These are phyloP conservation scores for Medicago lupulina DNA, from an alignment of 306 rosid genomes.

Conservation along the genomic window DNA sequence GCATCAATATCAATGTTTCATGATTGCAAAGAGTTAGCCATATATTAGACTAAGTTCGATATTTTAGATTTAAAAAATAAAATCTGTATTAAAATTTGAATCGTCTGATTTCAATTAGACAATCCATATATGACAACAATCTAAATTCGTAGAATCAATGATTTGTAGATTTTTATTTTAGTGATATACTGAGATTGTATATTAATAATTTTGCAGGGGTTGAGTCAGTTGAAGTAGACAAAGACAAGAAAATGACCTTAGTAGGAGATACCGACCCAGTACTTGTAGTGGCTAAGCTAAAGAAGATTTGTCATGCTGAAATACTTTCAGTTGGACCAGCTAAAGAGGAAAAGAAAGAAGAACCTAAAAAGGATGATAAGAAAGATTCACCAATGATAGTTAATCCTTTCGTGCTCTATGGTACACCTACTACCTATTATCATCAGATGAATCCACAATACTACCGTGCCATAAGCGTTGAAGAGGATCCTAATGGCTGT, in stretches of 20 bases:
- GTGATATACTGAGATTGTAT: not conserved
- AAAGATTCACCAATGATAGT: conserved; percentile 35
- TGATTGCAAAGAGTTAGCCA: no score
- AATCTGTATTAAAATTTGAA: not conserved
- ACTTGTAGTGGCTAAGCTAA: conserved; percentile 52
- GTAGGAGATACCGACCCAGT: conserved; percentile 67
- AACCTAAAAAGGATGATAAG: conserved; percentile 4
- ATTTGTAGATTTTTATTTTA: not conserved
- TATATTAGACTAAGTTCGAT: not conserved
- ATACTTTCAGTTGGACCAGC: conserved; percentile 72
- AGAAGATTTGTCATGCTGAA: conserved; percentile 53
- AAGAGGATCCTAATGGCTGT: conserved; percentile 71
- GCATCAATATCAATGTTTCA: not conserved
- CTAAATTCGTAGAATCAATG: not conserved
- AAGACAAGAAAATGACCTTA: conserved; percentile 66
- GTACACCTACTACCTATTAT: not conserved
- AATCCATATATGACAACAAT: not conserved
- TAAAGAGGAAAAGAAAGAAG: conserved; percentile 68
- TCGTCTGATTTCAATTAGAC: not conserved
- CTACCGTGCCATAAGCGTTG: conserved; percentile 37
- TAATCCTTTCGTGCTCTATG: conserved; percentile 18
- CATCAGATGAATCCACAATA: conserved; percentile 41
- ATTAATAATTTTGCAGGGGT: conserved; percentile 47
- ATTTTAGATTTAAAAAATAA: no score
- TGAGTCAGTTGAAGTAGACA: conserved; percentile 63